Base-by-base conservation (phyloP, 2,329 filamentous ascomycete species). In the Aspergillus quadrilineatus region DNA sequence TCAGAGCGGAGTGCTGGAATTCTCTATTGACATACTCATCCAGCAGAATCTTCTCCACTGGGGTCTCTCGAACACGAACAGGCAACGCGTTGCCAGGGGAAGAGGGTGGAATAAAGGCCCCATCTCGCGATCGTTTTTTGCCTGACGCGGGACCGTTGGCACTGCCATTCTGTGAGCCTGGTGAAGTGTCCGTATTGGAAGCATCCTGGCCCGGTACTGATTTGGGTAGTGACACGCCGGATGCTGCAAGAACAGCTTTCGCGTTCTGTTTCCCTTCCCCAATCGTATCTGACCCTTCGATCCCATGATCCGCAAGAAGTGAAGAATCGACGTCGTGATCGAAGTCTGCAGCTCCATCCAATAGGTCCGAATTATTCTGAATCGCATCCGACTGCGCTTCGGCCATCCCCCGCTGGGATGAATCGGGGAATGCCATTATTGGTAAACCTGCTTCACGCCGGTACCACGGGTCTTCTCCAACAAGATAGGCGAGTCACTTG, bases 1-100 rank as follows among this genome's bases (percentile, higher is more conserved):
- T 69, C 58, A 86, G 74, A 32, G 84, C 82, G 28, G 80, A 79
- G 66, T 86, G 80, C 3, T 84, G 67, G 44, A 86, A 78, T 66
- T 89, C 86, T 66, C 85, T 83, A 63, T 83, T 80, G 50, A 86
- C 80, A 73, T 88, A 89, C 65, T 85, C 80, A 50, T 88, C 80
- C 37, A 89, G 76, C 36, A 85, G 73, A 30, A 82, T 76, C 58
- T 82, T 79, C 14, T 81, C 71, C 39, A 67, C 69, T 22, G 72
- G 72, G 7, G 77, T 78, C 63, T 76, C 74, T 57, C 77, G 74
- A 45, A 65, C 71, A 58, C 65, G 74, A 59, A 65, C 70, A 45
- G 60, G 69, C 37, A 70, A 53, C 8, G 62, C 52, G 39, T 69
- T 65, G 15, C 66, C 59, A 6, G 68, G 65, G 4, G 73, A 66